Conservation (phyloP, 2,329 filamentous ascomycete genomes). For the Fonsecaea pugnacius region DNA sequence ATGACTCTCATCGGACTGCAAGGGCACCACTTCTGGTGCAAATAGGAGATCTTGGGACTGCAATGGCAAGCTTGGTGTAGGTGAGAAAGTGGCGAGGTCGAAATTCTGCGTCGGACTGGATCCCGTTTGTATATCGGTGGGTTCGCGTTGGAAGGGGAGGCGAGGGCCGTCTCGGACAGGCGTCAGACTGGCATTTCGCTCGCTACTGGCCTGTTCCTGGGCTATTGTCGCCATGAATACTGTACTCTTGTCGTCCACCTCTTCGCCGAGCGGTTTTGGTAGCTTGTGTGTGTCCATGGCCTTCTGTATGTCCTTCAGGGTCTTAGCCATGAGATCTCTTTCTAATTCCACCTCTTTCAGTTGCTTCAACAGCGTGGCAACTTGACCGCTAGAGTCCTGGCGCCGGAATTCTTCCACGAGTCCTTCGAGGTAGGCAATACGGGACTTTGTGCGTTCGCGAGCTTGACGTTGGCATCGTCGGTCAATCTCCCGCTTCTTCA, state of each 20-base stretch:
- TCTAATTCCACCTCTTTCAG: conserved; percentile 35
- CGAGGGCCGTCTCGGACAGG: conserved; percentile 20
- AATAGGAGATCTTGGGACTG: conserved; percentile 24
- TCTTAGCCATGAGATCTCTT: conserved; percentile 34
- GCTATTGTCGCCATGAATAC: not conserved
- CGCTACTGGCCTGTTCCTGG: conserved; percentile 8
- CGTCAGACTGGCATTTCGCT: conserved; percentile 19
- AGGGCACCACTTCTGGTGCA: conserved; percentile 26
- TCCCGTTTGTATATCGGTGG: not conserved
- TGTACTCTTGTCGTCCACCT: conserved; percentile 8
- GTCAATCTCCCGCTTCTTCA: conserved; percentile 39
- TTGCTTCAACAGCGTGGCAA: conserved; percentile 35
- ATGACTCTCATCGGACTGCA: conserved; percentile 16
- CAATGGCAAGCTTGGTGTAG: conserved; percentile 17
- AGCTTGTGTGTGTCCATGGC: conserved; percentile 29
- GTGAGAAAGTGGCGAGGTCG: conserved; percentile 28
- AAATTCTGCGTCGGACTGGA: conserved; percentile 17
- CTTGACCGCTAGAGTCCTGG: conserved; percentile 34
- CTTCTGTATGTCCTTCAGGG: conserved; percentile 37
- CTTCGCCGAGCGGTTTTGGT: conserved; percentile 10
- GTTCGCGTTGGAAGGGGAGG: conserved; percentile 6
- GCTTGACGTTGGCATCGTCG: conserved; percentile 37
- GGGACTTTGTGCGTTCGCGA: conserved; percentile 36
- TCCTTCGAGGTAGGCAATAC: conserved; percentile 38
- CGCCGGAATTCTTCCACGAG: conserved; percentile 35